A percentile compares a stretch with the other conserved stretches of the same genome.
These are phyloP conservation scores for Sphaerobolus stellatus DNA, from an alignment of 1,284 basidiomycete genomes.

Conservation along the genomic window DNA sequence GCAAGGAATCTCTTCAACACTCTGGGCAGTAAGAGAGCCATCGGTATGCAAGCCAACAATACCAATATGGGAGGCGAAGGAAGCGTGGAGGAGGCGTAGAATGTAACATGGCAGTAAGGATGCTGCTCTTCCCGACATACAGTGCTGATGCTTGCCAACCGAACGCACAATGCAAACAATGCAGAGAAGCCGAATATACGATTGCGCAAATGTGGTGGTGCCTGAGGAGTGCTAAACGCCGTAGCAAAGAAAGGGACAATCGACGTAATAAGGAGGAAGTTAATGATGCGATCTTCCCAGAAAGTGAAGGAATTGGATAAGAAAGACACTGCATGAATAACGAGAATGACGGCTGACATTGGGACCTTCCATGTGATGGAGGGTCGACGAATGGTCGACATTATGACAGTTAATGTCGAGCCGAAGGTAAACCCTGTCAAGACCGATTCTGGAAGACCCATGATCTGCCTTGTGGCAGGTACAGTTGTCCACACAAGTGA, in stretches of 20 bases:
- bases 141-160: conserved; percentile 74
- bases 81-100: conserved; percentile 72
- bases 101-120: conserved; percentile 83
- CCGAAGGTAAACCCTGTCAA: conserved; percentile 1
- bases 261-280: conserved; percentile 71
- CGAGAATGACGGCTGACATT: conserved; percentile 31
- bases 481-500: background rate
- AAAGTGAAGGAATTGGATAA: conserved; percentile 93
- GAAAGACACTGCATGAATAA: conserved; percentile 72
- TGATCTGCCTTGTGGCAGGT: background rate
- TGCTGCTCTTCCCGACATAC: conserved; percentile 96
- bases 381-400: background rate
- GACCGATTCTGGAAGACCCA: background rate
- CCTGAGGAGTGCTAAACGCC: conserved; percentile 65
- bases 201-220: conserved; percentile 55
- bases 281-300: conserved; percentile 88
- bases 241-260: conserved; percentile 56
- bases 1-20: conserved; percentile 58
- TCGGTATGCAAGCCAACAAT: conserved; percentile 54
- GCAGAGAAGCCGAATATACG: conserved; percentile 73
- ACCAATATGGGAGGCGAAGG: conserved; percentile 61
- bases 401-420: background rate
- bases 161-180: conserved; percentile 67
- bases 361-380: background rate
- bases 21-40: conserved; percentile 58